Evolutionary conservation across 2,329 filamentous ascomycete genomes (phyloP), one percentile per base, ranked within the genome.

Genomic region (Colletotrichum melonis): DNA sequence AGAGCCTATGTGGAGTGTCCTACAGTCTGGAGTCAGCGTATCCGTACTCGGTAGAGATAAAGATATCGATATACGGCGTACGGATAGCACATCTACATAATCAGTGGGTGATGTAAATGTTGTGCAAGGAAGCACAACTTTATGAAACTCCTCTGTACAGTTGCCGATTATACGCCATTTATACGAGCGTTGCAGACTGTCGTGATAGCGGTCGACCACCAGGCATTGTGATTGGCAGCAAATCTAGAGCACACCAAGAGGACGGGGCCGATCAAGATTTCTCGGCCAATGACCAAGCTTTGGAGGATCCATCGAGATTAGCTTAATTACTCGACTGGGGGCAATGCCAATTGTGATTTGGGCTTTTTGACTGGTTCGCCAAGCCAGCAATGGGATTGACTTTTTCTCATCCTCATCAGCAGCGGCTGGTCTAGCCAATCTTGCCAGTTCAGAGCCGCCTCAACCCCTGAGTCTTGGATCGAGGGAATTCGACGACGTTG

Each of bases 231-330:
- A 73, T 73, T 73, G 70, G 70, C 16, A 26, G 42, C 22, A 22
- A 26, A 60, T 16, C 28, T 30, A 19, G 19, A 38, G 55, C 55
- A 24, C 30, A 30, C 55, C 35, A 60, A 30, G 32, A 62, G 32
- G 42, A 49, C 11, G 60, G 56, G 28, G 55, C 59, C 8, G 26
- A 35, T 35, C 60, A 66, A 57, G 55, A 35, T 26, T 35, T 22
- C 66, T 69, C 59, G 70, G 70, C 71, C 71, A 73, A 73, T 73
- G 60, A 70, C 38, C 38, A 73, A 71, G 71, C 71, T 73, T 73
- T 73, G 26, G 22, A 38, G 60, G 67, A 57, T 49, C 67, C 71
- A 66, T 71, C 56, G 28, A 73, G 32, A 73, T 71, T 71, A 73
- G 71, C 67, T 71, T 73, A 62, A 65, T 66, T 54, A 60, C 35